Percentiles rank a stretch among this genome's conserved stretches.
phyloP scores from a whole-genome alignment of 345 rosid species.

The Camelina sativa region DNA sequence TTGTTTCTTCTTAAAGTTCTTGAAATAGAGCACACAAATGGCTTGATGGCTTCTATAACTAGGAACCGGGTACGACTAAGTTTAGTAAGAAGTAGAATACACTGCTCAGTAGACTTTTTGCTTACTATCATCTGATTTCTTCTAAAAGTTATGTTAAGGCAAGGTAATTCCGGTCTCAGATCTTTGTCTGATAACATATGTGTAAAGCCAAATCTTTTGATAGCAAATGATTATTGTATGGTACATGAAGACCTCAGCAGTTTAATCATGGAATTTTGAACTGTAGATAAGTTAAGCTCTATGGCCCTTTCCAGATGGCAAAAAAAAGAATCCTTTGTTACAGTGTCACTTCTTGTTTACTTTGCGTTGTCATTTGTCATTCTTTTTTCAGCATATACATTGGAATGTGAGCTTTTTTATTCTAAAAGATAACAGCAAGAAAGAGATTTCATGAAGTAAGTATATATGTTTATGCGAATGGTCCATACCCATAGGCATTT shows the following conservation, averaged over 20 bases:
- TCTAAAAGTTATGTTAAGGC: neutral
- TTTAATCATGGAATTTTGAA: conserved; percentile 10
- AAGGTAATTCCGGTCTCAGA: neutral
- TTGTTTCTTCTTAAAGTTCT: conserved; percentile 2
- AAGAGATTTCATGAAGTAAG: conserved; percentile 1
- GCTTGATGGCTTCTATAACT: conserved; percentile 2
- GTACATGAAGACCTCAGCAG: neutral
- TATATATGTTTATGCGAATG: conserved; percentile 9
- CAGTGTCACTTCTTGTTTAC: conserved; percentile 4
- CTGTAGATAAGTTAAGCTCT: conserved; percentile 13
- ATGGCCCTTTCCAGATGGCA: conserved; percentile 11
- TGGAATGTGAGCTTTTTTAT: conserved; percentile 14
- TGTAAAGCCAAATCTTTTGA: neutral
- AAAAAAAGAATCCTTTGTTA: conserved; percentile 15
- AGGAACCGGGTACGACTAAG: neutral
- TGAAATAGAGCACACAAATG: conserved; percentile 1
- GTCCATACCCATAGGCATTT: conserved; percentile 1
- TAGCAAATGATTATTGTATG: neutral
- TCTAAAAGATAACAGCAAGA: conserved; percentile 20
- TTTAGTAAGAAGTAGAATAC: neutral
- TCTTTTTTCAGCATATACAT: conserved; percentile 31
- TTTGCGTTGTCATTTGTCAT: conserved; percentile 22
- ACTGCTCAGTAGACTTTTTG: neutral
- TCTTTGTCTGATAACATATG: conserved; percentile 11
- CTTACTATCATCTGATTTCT: neutral